phyloP scores from a whole-genome alignment of 805 yeast species.

The Lipomyces kockii region DNA sequence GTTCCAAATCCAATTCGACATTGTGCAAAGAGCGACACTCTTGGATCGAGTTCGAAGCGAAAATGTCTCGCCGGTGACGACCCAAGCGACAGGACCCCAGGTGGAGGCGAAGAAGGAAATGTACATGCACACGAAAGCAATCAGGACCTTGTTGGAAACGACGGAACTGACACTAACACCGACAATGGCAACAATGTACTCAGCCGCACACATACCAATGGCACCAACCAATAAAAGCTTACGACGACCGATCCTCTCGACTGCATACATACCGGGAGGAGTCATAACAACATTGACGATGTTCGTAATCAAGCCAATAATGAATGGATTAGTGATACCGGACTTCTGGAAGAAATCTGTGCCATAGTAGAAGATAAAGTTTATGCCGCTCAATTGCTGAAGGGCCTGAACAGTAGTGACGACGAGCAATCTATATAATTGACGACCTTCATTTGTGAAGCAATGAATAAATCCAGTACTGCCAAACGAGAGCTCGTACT shows the following conservation, averaged over 20 bases:
- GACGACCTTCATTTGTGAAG: constrained; percentile 41
- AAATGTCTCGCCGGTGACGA: constrained; percentile 62
- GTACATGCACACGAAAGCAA: constrained; percentile 62
- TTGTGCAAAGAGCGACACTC: constrained; percentile 70
- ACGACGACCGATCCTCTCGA: constrained; percentile 83
- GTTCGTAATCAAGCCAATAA: constrained; percentile 77
- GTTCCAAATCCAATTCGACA: constrained; percentile 81
- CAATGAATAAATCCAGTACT: constrained; percentile 22
- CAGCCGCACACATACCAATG: constrained; percentile 66
- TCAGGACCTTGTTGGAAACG: constrained; percentile 50
- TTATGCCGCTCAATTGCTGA: constrained; percentile 90
- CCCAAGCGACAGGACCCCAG: constrained; percentile 87
- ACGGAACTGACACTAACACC: constrained; percentile 54
- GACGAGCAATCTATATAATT: constrained; percentile 51
- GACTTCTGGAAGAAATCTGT: constrained; percentile 75
- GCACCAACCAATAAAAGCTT: constrained; percentile 74
- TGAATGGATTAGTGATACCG: constrained; percentile 67
- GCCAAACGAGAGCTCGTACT: constrained; percentile 47
- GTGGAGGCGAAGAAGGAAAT: constrained; percentile 79
- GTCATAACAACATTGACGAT: constrained; percentile 80
- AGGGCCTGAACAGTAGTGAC: constrained; percentile 74
- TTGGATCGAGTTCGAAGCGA: constrained; percentile 77
- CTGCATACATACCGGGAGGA: constrained; percentile 77
- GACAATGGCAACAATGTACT: constrained; percentile 70
- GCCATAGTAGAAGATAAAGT: constrained; percentile 88